Percentiles rank a stretch among this genome's conserved stretches.
Conservation (phyloP, 176 grass and related monocot genomes). For the Zizania latifolia region DNA sequence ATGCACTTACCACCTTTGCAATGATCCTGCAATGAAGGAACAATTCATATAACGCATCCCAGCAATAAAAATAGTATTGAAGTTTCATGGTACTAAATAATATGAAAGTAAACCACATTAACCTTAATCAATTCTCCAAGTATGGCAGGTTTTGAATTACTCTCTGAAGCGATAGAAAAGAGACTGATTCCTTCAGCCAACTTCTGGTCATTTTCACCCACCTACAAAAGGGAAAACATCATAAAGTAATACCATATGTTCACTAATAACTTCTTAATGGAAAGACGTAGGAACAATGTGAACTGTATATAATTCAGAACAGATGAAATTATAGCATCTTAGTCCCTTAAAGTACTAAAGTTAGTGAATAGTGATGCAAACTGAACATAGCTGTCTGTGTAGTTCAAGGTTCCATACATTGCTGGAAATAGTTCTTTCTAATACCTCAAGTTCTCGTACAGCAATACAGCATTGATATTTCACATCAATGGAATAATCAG, state of each 20-base stretch:
- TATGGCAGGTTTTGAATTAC: constrained; percentile 61
- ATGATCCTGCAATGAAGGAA: constrained; percentile 52
- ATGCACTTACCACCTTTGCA: constrained; percentile 94
- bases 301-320: no score
- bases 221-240: constrained; percentile 35
- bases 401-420: not conserved
- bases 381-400: not conserved
- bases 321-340: no score
- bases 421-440: not conserved
- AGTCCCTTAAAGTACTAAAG: no score
- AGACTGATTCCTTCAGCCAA: constrained; percentile 89
- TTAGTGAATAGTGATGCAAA: no score
- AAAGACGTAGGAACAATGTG: no score
- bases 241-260: not conserved
- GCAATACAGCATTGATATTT: not conserved
- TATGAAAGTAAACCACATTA: not conserved
- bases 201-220: constrained; percentile 97
- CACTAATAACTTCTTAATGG: not conserved
- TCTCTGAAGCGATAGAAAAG: constrained; percentile 55
- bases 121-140: constrained; percentile 78
- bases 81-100: not conserved
- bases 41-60: not conserved
- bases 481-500: not conserved
- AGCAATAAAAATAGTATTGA: not conserved
- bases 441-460: not conserved